These are phyloP conservation scores for Colletotrichum destructivum DNA, from an alignment of 2,329 filamentous ascomycete species.

Conservation along the genomic window DNA sequence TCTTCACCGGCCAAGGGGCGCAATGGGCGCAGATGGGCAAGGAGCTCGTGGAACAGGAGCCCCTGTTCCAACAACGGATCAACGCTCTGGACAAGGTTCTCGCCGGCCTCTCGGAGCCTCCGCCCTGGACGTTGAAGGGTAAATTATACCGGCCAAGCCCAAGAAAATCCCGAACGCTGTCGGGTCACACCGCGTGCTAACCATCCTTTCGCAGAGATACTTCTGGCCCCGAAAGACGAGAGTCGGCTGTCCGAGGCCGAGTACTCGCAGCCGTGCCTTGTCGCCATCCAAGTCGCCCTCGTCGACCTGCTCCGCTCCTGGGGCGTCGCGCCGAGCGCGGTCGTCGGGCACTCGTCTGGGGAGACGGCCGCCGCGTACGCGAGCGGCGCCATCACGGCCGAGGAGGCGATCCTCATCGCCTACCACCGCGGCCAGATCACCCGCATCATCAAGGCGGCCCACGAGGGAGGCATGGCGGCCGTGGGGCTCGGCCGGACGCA, in stretches of 20 bases:
- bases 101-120: conserved; percentile 10
- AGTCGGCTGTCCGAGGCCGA: conserved; percentile 49
- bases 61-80: conserved; percentile 36
- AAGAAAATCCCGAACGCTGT: not conserved
- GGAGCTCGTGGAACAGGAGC: conserved; percentile 34
- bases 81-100: conserved; percentile 35
- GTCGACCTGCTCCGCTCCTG: conserved; percentile 53
- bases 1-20: conserved; percentile 44
- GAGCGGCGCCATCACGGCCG: conserved; percentile 47
- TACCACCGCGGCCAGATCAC: conserved; percentile 55
- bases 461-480: conserved; percentile 68
- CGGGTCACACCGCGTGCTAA: conserved; percentile 25
- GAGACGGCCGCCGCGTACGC: conserved; percentile 60
- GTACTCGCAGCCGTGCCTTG: conserved; percentile 61
- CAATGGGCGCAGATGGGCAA: conserved; percentile 43
- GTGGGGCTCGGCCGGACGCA: conserved; percentile 60
- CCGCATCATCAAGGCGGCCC: conserved; percentile 27
- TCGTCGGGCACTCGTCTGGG: conserved; percentile 57
- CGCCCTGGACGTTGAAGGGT: conserved; percentile 40
- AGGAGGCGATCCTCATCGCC: conserved; percentile 52
- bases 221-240: conserved; percentile 25
- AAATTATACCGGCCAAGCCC: not conserved
- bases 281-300: conserved; percentile 65
- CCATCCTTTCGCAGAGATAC: conserved; percentile 46
- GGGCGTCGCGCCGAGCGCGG: conserved; percentile 49